Conservation (phyloP, 2,329 filamentous ascomycete genomes). For the Tolypocladium album region DNA sequence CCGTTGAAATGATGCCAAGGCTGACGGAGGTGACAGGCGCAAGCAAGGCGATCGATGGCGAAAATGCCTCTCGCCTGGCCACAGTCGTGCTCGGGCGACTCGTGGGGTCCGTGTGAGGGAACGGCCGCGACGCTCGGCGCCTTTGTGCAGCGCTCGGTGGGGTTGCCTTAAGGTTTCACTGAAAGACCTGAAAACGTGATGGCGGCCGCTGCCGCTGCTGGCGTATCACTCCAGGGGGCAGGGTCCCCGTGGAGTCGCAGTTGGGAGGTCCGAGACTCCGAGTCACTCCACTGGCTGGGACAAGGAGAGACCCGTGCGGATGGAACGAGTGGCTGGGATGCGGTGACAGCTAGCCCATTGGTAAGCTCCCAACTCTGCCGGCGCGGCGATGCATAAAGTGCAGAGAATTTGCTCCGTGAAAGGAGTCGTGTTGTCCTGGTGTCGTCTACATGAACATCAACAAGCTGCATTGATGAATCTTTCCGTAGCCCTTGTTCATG, state of each 20-base stretch:
- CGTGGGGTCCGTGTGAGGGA: neutral
- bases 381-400: neutral
- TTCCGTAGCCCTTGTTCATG: too few species aligned
- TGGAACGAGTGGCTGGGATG: neutral
- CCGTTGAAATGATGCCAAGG: neutral
- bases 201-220: neutral
- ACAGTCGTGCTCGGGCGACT: neutral
- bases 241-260: neutral
- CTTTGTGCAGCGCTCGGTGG: neutral
- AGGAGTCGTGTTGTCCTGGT: too few species aligned
- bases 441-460: too few species aligned
- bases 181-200: neutral
- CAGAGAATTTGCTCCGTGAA: too few species aligned
- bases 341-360: neutral
- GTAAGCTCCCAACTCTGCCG: neutral
- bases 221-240: neutral
- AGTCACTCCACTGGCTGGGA: neutral
- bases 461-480: too few species aligned
- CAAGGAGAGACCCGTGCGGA: neutral
- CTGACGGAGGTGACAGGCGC: neutral
- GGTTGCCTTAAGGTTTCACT: neutral
- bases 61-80: neutral
- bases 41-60: neutral
- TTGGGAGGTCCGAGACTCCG: neutral
- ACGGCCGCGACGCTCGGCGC: neutral